Evolutionary conservation across 2,329 filamentous ascomycete species (phyloP), one percentile per base, ranked within the genome.

Genomic region (Aureobasidium pullulans): DNA sequence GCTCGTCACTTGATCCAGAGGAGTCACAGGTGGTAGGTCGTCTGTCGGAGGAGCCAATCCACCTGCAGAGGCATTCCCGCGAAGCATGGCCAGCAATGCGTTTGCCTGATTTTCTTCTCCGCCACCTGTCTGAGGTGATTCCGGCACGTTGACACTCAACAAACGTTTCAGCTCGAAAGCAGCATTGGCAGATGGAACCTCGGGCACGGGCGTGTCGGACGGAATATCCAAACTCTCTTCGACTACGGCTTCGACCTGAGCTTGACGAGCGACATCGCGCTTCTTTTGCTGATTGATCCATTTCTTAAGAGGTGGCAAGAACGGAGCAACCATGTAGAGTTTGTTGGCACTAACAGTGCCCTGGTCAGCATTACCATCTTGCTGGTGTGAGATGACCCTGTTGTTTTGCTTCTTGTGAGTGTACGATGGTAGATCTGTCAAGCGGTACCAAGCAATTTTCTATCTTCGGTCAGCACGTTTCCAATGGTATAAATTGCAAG

Each of bases 261-360:
- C 39, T 53, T 53, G 57, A 11, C 57, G 57, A 40, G 57, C 57
- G 19, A 34, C 59, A 66, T 89, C 88, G n/a, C 81, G 79, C 74
- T 87, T 91, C 76, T 84, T 87, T 74, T 96, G 90, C 64, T 87
- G 83, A n/a, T 84, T 78, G 48, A 97, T 90, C 92, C 92, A 97
- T 71, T 90, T 90, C 73, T 90, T 92, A 50, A 99, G 75, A 6
- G 85, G 88, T 1, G 85, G 85, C 58, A 97, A 78, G 70, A 99
- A 99, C 0, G 93, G 92, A 0, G 91, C 91, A 16, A 99, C 94
- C 90, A 97, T 96, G 75, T 96, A 99, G 71, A 96, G 97, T 69
- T 93, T 96, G 72, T 89, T 91, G 42, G 85, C 85, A 66, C 87
- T 89, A 11, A 83, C 74, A 32, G 76, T 74, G 11, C 82, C 79